These are phyloP conservation scores for Spiromastix sp. DNA, from an alignment of 2,329 filamentous ascomycete species.

Conservation along the genomic window DNA sequence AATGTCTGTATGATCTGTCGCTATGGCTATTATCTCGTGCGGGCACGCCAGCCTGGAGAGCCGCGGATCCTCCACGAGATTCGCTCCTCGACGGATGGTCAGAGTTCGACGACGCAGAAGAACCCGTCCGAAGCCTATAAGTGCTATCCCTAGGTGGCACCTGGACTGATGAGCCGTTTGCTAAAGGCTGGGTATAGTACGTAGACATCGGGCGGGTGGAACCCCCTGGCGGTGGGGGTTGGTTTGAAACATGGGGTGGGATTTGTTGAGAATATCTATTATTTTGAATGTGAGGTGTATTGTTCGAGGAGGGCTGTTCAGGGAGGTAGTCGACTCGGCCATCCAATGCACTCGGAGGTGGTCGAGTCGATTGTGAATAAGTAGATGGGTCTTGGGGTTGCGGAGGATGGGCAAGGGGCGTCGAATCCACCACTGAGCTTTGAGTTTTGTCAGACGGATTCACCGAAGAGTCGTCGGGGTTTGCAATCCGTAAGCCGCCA, in stretches of 20 bases:
- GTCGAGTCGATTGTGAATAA: not conserved
- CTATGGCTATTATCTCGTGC: constrained; percentile 59
- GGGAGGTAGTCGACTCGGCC: not conserved
- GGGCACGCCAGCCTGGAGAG: constrained; percentile 51
- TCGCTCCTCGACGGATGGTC: constrained; percentile 49
- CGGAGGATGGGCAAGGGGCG: not conserved
- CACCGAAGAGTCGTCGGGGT: constrained; percentile 65
- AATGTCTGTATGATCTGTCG: constrained; percentile 57
- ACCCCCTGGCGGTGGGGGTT: constrained; percentile 26
- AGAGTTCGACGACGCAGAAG: constrained; percentile 47
- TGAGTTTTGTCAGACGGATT: constrained; percentile 23
- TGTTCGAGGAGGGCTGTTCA: constrained; percentile 10
- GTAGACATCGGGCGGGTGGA: constrained; percentile 37
- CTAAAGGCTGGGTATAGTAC: constrained; percentile 34
- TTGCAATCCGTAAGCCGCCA: constrained; percentile 91
- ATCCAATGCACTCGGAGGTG: not conserved
- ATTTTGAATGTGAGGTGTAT: constrained; percentile 18
- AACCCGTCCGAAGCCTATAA: constrained; percentile 49
- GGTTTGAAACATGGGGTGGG: constrained; percentile 31
- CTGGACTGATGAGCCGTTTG: constrained; percentile 31
- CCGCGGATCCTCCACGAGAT: constrained; percentile 49
- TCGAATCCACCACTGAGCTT: not conserved
- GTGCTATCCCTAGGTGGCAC: constrained; percentile 32
- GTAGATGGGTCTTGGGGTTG: not conserved
- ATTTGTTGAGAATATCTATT: constrained; percentile 34